phyloP scores from a whole-genome alignment of 306 rosid species.

The Dryas octopetala region DNA sequence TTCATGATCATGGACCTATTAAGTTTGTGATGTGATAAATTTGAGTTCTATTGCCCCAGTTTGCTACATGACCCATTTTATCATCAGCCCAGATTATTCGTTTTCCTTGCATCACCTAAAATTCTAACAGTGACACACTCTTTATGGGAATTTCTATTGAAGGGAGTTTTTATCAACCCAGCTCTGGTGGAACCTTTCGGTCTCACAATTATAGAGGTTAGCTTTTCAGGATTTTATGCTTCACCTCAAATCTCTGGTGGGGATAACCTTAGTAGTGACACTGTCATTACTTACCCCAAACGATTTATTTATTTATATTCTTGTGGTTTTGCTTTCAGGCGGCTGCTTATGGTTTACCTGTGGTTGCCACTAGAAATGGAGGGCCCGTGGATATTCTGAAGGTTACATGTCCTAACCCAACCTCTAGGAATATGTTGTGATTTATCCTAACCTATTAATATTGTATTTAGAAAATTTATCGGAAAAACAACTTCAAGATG shows the following conservation, averaged over 20 bases:
- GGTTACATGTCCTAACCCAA: slow-evolving; percentile 28
- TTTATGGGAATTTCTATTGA: slow-evolving; percentile 31
- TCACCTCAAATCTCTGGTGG: neutral
- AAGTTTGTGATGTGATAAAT: too few species aligned
- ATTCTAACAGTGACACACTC: slow-evolving; percentile 19
- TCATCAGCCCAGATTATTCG: neutral
- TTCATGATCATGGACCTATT: neutral
- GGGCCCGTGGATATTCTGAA: slow-evolving; percentile 81
- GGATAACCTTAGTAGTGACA: neutral
- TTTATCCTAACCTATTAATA: neutral
- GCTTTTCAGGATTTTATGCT: neutral
- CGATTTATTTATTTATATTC: neutral
- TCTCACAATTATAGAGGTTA: slow-evolving; percentile 79
- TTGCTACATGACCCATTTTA: slow-evolving; percentile 1
- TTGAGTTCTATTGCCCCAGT: too few species aligned
- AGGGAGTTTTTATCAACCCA: slow-evolving; percentile 91
- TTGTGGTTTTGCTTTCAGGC: slow-evolving; percentile 43
- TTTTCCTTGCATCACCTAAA: slow-evolving; percentile 17
- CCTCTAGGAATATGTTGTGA: neutral
- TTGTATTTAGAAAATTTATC: neutral
- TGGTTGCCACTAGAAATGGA: slow-evolving; percentile 84
- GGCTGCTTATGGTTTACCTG: slow-evolving; percentile 85
- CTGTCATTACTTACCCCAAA: neutral
- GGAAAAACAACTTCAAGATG: neutral
- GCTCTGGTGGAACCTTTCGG: slow-evolving; percentile 90